Conservation (phyloP, 2,329 filamentous ascomycete species). For the Clarireedia paspali region DNA sequence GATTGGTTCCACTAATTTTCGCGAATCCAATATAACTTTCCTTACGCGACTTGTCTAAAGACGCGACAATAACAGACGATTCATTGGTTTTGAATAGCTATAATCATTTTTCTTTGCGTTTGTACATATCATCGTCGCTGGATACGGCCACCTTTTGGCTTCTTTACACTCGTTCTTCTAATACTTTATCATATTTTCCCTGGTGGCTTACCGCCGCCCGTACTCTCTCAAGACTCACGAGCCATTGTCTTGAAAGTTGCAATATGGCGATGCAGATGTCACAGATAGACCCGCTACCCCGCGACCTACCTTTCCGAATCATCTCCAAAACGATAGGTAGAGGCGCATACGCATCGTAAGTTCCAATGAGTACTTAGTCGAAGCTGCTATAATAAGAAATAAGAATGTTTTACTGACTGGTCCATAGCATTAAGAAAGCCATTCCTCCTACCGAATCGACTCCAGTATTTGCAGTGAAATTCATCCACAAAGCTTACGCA, state of each 20-base stretch:
- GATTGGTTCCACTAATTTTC: neutral
- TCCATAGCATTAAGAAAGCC: constrained; percentile 66
- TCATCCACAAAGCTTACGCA: constrained; percentile 97
- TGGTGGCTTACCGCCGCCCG: neutral
- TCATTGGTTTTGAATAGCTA: neutral
- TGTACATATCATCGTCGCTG: neutral
- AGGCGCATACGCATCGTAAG: constrained; percentile 93
- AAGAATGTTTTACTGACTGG: constrained; percentile 10
- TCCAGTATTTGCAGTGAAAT: constrained; percentile 93
- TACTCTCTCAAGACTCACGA: neutral
- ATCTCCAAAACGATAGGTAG: constrained; percentile 94
- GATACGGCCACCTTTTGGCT: neutral
- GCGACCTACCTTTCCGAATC: constrained; percentile 82
- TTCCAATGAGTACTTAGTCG: constrained; percentile 8
- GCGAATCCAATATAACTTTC: neutral
- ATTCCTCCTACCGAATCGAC: constrained; percentile 59
- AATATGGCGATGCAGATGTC: constrained; percentile 52
- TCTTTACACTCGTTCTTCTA: neutral
- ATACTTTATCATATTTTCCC: neutral
- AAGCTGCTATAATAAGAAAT: neutral
- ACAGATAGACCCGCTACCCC: constrained; percentile 79
- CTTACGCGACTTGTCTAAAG: neutral
- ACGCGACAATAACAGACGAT: neutral
- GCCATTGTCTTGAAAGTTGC: neutral
- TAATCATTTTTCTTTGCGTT: neutral